These are phyloP conservation scores for Magnolia sinica DNA, from an alignment of 164 flowering plant genomes.

Conservation along the genomic window DNA sequence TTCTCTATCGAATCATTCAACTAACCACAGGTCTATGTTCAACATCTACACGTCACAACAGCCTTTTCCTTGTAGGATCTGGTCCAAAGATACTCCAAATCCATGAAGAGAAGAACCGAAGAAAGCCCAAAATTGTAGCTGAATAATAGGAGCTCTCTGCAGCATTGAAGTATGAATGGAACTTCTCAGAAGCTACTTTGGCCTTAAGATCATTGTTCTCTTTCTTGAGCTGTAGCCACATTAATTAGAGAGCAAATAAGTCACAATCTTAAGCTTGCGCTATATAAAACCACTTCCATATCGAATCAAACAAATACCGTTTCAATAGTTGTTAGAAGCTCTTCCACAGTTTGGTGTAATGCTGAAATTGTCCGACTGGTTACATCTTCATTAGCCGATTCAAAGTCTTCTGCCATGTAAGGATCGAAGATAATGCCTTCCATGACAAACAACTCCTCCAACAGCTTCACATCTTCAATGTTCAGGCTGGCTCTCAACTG, in stretches of 20 bases:
- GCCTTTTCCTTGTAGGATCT: neutral
- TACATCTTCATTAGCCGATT: conserved; percentile 43
- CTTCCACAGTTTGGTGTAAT: conserved; percentile 47
- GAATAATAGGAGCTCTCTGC: conserved; percentile 1
- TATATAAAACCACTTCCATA: neutral
- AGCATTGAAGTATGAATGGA: neutral
- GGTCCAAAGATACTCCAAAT: conserved; percentile 2
- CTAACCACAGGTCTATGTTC: neutral
- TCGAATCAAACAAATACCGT: conserved; percentile 36
- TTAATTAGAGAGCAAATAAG: neutral
- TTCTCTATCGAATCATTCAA: neutral
- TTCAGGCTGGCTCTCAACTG: conserved; percentile 55
- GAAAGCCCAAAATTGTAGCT: conserved; percentile 3
- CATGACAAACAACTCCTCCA: conserved; percentile 51
- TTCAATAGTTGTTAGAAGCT: conserved; percentile 32
- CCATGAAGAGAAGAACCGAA: conserved; percentile 13
- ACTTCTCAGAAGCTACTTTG: conserved; percentile 19
- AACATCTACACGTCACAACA: neutral
- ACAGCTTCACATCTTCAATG: conserved; percentile 50
- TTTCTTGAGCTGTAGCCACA: conserved; percentile 41
- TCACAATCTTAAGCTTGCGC: neutral
- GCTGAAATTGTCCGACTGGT: conserved; percentile 38
- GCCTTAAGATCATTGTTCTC: conserved; percentile 44
- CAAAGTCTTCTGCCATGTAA: conserved; percentile 38
- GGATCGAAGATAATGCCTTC: conserved; percentile 55